Percentiles rank a stretch among this genome's conserved stretches.
Evolutionary conservation across 495 filamentous ascomycete species (phyloP).

Genomic region (Podospora australis): DNA sequence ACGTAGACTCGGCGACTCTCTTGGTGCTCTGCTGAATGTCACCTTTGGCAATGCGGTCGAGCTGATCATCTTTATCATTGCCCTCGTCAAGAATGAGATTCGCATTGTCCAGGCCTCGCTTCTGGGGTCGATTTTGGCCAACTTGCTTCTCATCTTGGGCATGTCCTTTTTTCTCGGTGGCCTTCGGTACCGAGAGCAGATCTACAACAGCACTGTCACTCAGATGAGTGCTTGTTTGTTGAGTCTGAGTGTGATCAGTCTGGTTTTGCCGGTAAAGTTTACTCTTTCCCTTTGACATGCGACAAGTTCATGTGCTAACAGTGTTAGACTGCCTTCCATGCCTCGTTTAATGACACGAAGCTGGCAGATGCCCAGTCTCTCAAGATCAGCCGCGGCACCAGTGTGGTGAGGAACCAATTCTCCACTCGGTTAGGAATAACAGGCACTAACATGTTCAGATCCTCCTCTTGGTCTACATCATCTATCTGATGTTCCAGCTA

Average conservation of each 20-base stretch:
- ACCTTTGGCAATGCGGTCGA: slow-evolving; percentile 89
- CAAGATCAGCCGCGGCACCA: slow-evolving; percentile 79
- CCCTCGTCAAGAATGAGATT: slow-evolving; percentile 71
- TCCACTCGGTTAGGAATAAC: slow-evolving; percentile 16
- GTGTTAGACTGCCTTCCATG: slow-evolving; percentile 70
- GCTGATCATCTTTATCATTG: slow-evolving; percentile 73
- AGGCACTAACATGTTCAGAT: slow-evolving; percentile 28
- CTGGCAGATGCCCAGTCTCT: slow-evolving; percentile 62
- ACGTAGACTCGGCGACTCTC: slow-evolving; percentile 66
- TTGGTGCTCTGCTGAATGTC: slow-evolving; percentile 78
- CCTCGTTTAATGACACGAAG: slow-evolving; percentile 56
- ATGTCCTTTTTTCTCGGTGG: slow-evolving; percentile 86
- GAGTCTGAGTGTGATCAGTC: slow-evolving; percentile 76
- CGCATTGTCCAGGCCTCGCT: slow-evolving; percentile 81
- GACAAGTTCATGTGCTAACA: not conserved
- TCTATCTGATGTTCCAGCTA: slow-evolving; percentile 84
- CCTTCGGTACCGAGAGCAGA: slow-evolving; percentile 78
- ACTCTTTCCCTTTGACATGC: not conserved
- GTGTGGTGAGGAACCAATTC: slow-evolving; percentile 39
- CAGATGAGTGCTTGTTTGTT: slow-evolving; percentile 91
- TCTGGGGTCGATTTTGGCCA: slow-evolving; percentile 82
- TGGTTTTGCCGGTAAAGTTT: slow-evolving; percentile 36
- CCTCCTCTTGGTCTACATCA: slow-evolving; percentile 69
- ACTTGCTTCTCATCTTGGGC: slow-evolving; percentile 78
- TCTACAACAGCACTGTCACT: slow-evolving; percentile 88